A percentile compares a stretch with the other conserved stretches of the same genome.
Conservation (phyloP, 495 filamentous ascomycete species). For the Neurospora sp. region DNA sequence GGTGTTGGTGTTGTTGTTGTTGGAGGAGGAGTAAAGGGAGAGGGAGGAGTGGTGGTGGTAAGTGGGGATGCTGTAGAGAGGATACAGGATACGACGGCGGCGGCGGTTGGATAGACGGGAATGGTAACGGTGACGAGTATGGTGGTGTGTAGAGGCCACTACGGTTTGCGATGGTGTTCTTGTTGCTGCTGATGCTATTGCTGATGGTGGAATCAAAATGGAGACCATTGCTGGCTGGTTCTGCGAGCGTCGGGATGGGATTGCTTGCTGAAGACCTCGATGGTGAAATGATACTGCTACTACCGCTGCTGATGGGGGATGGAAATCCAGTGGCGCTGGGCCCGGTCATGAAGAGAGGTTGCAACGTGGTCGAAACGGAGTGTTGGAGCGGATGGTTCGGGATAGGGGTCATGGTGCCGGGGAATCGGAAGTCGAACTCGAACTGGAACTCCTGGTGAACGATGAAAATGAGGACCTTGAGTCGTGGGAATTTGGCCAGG, state of each 20-base stretch:
- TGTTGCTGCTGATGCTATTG: not conserved
- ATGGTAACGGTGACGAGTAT: not conserved
- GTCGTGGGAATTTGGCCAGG: conserved; percentile 32
- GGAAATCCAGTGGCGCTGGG: conserved; percentile 1
- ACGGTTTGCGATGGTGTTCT: not conserved
- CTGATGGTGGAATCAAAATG: not conserved
- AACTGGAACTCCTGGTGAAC: conserved; percentile 41
- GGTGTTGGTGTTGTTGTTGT: not conserved
- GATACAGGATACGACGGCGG: not conserved
- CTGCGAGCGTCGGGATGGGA: not conserved
- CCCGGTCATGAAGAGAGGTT: not conserved
- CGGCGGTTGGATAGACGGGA: not conserved
- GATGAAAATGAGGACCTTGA: conserved; percentile 33
- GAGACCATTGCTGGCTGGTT: not conserved
- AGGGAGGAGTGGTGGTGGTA: not conserved
- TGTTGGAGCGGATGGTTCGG: not conserved
- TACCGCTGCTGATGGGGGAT: conserved; percentile 3
- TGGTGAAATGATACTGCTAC: not conserved
- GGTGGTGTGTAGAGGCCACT: not conserved
- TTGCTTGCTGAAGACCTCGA: not conserved
- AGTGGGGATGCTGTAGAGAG: not conserved
- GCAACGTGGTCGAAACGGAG: not conserved
- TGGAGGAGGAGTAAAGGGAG: not conserved
- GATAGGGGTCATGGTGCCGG: conserved; percentile 17
- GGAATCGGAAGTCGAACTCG: conserved; percentile 30